Conservation (phyloP, 1,284 basidiomycete species). For the Naganishia liquefaciens region DNA sequence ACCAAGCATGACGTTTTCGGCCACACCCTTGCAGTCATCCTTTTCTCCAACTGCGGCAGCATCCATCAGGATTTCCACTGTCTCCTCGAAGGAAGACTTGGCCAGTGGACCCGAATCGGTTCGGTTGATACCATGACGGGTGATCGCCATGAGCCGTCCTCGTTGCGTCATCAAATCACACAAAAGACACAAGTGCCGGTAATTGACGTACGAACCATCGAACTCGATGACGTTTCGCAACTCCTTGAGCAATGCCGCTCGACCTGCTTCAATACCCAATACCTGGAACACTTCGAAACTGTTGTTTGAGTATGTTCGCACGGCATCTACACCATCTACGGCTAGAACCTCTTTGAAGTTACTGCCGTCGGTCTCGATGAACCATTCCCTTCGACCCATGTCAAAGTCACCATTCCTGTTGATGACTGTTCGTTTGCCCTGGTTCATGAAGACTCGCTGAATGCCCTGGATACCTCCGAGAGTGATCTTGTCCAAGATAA, state of each 20-base stretch:
- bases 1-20: constrained; percentile 97
- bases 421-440: constrained; percentile 74
- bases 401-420: constrained; percentile 61
- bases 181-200: constrained; percentile 90
- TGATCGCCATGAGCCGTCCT: constrained; percentile 95
- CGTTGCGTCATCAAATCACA: constrained; percentile 99
- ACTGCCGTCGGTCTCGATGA: constrained; percentile 94
- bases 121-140: constrained; percentile 98
- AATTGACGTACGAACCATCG: constrained; percentile 99
- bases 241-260: constrained; percentile 90
- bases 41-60: constrained; percentile 97
- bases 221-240: constrained; percentile 94
- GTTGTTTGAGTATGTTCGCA: constrained; percentile 92
- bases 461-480: constrained; percentile 91
- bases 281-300: constrained; percentile 94
- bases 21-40: constrained; percentile 96
- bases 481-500: constrained; percentile 94
- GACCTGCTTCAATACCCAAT: constrained; percentile 97
- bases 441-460: constrained; percentile 88
- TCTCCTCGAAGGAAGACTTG: constrained; percentile 99
- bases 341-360: constrained; percentile 93
- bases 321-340: constrained; percentile 90
- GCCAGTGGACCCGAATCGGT: constrained; percentile 96
- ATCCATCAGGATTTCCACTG: constrained; percentile 98
- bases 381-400: constrained; percentile 76